Evolutionary conservation across 805 yeast species (phyloP), one percentile per base, ranked within the genome.

Genomic region (Zygotorulaspora sp.): DNA sequence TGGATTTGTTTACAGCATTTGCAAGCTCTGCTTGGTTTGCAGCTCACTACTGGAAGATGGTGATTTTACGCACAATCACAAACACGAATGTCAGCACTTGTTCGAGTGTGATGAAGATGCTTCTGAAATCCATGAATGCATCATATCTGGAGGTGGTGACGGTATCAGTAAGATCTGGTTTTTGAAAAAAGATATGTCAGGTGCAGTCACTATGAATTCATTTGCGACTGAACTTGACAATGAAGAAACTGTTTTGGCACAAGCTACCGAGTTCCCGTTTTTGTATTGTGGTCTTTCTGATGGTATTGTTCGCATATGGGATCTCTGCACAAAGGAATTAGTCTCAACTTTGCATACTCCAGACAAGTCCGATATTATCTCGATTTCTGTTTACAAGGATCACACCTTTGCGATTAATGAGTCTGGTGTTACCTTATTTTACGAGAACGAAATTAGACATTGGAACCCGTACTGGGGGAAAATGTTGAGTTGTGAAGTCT

Each of bases 101-200:
- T 42, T 44, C 15, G 26, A 40, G 17, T 49, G 13, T 14, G 16
- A 20, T 20, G 30, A 26, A 10, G 20, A 24, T 10, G 14, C 31
- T 4, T 23, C 27, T 10, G 33, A 32, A 13, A 28, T 25, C 6
- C 30, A 60, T 4, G 72, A 71, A 25, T 57, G 65, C 7, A 53
- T 83, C 6, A 61, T 81, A 3, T 70, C 84, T 2, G 90, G 94
- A 18, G 95, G 96, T 35, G 97, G 97, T 31, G 97, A 92, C 62
- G 97, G 97, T 0, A 50, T 73, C 6, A 75, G 83, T n/a, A 85
- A 85, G 50, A 58, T 87, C 9, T 90, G 97, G 97, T 74, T 76
- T 0, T 51, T 78, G 14, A 39, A 39, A 4, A 50, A 36, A 26
- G 55, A 26, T n/a, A 32, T 31, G 4, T 32, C 44, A 14, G 44